Evolutionary conservation across 2,329 filamentous ascomycete genomes (phyloP).

Genomic region (Pseudocercospora cruenta): DNA sequence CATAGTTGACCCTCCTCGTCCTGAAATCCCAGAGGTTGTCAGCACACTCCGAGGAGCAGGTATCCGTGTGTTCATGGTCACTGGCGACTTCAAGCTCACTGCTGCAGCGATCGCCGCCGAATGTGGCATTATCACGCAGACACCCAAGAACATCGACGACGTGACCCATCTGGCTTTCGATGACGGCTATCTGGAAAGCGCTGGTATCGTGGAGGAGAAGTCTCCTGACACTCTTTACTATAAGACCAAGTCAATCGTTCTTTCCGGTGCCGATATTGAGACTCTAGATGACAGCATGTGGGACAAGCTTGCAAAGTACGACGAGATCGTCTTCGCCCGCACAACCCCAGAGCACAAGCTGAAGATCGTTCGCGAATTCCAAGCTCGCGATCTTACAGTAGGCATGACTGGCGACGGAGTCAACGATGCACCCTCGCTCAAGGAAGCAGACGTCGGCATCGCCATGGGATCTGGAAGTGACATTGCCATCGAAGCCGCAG

Average conservation of each 20-base stretch:
- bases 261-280: constrained; percentile 68
- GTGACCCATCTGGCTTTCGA: constrained; percentile 54
- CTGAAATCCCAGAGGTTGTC: constrained; percentile 63
- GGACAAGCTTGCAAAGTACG: constrained; percentile 66
- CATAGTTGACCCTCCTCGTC: constrained; percentile 63
- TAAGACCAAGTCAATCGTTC: constrained; percentile 51
- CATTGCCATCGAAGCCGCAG: constrained; percentile 64
- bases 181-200: constrained; percentile 35
- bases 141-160: constrained; percentile 55
- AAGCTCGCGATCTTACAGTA: constrained; percentile 61
- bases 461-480: constrained; percentile 62
- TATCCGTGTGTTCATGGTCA: constrained; percentile 81
- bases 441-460: constrained; percentile 62
- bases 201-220: constrained; percentile 27
- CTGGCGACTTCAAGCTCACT: constrained; percentile 76
- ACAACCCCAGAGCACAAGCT: constrained; percentile 81
- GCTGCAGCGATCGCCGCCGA: constrained; percentile 73
- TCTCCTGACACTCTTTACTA: constrained; percentile 13
- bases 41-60: constrained; percentile 69
- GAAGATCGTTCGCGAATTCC: constrained; percentile 76
- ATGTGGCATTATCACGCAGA: constrained; percentile 69
- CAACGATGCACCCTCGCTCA: constrained; percentile 58
- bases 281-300: constrained; percentile 70
- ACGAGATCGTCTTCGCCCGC: constrained; percentile 75
- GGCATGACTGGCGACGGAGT: constrained; percentile 57